Conservation (phyloP, 441 rosid genomes). For the Viola pubescens region DNA sequence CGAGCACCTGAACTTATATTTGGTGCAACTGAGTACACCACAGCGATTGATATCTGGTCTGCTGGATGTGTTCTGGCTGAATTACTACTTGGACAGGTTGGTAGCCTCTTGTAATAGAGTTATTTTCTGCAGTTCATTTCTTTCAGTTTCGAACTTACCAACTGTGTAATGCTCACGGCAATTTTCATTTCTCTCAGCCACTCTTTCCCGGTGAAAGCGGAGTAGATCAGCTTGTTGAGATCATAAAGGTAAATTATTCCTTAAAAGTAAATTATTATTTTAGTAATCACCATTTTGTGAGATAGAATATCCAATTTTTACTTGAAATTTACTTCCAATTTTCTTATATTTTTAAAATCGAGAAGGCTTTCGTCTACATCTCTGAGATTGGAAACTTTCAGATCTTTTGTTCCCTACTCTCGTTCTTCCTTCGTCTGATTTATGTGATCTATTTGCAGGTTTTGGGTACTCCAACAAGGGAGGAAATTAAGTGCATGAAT, state of each 20-base stretch:
- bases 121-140: background rate
- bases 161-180: too few relatives aligned
- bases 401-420: background rate
- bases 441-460: conserved; percentile 38
- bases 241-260: conserved; percentile 56
- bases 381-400: background rate
- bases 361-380: background rate
- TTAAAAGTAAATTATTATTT: background rate
- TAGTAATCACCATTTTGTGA: too few relatives aligned
- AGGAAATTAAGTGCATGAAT: conserved; percentile 98
- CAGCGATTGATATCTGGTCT: conserved; percentile 97
- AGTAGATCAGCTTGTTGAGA: conserved; percentile 96
- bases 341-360: background rate
- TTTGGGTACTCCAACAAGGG: conserved; percentile 94
- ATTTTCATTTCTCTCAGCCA: conserved; percentile 28
- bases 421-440: background rate
- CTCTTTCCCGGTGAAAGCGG: conserved; percentile 91
- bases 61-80: conserved; percentile 95
- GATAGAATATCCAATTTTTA: too few relatives aligned
- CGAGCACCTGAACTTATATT: conserved; percentile 96
- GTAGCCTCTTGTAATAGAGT: conserved; percentile 10
- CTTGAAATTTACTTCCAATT: too few relatives aligned
- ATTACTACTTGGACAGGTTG: conserved; percentile 89
- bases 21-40: conserved; percentile 90
- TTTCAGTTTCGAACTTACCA: background rate